Evolutionary conservation across 75 land plant genomes (phyloP).

Genomic region (Larix kaempferi): DNA sequence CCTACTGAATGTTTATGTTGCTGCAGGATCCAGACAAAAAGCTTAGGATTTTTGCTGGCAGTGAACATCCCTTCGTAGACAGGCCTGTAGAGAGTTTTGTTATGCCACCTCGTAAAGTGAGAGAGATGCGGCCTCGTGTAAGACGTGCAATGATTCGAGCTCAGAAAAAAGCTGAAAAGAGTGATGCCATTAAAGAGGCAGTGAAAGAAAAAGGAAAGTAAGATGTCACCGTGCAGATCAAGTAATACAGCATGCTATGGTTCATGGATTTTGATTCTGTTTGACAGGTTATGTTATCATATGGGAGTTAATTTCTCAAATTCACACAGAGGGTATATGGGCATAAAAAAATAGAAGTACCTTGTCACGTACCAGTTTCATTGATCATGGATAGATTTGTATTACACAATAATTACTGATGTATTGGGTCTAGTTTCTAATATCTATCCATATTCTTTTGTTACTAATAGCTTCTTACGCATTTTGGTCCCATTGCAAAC

Average conservation of each 20-base stretch:
- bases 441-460: not conserved
- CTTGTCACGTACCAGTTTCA: not conserved
- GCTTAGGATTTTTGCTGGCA: slow-evolving; percentile 75
- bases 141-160: slow-evolving; percentile 73
- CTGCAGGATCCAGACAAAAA: slow-evolving; percentile 85
- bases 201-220: not conserved
- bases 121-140: slow-evolving; percentile 75
- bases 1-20: not conserved
- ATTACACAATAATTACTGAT: not conserved
- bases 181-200: no score
- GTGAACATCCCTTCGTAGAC: slow-evolving; percentile 79
- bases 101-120: slow-evolving; percentile 83
- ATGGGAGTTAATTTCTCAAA: no score
- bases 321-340: no score
- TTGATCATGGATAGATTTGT: not conserved
- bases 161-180: slow-evolving; percentile 60
- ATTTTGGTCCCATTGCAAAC: not conserved
- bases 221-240: not conserved
- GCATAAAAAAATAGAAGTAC: not conserved
- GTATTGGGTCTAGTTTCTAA: not conserved
- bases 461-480: not conserved
- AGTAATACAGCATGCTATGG: not conserved
- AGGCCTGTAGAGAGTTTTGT: slow-evolving; percentile 61
- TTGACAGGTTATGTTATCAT: not conserved
- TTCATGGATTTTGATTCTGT: not conserved